Evolutionary conservation across 2,329 filamentous ascomycete genomes (phyloP), one percentile per base, ranked within the genome.

Genomic region (Cercospora nicotianae): DNA sequence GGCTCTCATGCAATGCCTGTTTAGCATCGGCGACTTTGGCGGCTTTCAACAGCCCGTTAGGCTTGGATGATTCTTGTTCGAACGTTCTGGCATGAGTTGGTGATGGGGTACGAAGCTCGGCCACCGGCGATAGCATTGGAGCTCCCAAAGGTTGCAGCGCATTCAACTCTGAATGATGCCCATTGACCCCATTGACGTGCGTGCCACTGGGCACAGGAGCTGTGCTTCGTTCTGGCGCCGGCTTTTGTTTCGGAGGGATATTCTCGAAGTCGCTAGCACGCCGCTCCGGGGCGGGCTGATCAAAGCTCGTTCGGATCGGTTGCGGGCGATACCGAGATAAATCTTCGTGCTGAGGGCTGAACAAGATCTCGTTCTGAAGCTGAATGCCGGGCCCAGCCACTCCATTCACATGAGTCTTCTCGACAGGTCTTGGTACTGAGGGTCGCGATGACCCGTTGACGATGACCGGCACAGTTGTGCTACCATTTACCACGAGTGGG

Each of bases 31-130:
- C 72, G 55, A 75, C 71, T 65, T 77, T 75, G 13, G 74, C 74
- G 18, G 70, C 69, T 68, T 74, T 74, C 31, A 71, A 53, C 1
- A 76, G 65, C 28, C 75, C 75, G 60, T 76, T 77, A 31, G 68
- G 58, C 48, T 73, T 73, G 5, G 72, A 69, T 10, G 72, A 74
- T 20, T 71, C 68, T 18, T 72, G 68, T 8, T 88, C 87, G 60
- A 84, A 80, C 59, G 84, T 88, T 64, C 89, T 84, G 65, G 81
- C 81, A 12, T 85, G 82, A 3, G 85, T 90, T 1, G 91, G 90
- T 1, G 91, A 92, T 2, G 90, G 89, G 0, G 89, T 90, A n/a
- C 86, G 84, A 5, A 87, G 86, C 79, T 93, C 91, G 64, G 90
- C 90, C 0, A 93, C 91, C 0, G 91, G 91, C 0, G 91, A 93